phyloP scores from a whole-genome alignment of 495 filamentous ascomycete genomes.

The Cudoniella acicularis region DNA sequence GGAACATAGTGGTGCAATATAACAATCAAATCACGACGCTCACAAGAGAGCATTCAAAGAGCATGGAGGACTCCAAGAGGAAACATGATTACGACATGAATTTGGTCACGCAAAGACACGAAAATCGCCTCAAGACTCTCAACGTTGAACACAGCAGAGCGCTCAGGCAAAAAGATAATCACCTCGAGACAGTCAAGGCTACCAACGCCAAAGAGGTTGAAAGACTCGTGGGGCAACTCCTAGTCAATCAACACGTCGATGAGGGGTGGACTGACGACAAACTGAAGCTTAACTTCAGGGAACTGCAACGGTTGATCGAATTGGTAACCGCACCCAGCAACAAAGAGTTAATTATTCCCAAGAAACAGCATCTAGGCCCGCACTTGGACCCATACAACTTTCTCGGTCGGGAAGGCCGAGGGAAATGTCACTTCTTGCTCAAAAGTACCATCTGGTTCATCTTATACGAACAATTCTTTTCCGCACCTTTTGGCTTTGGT shows the following conservation, averaged over 20 bases:
- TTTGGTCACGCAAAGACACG: neutral
- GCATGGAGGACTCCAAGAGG: no score
- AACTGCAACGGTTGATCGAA: slow-evolving; percentile 24
- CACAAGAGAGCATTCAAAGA: no score
- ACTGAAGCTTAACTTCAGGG: slow-evolving; percentile 26
- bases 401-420: slow-evolving; percentile 16
- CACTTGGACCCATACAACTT: slow-evolving; percentile 21
- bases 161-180: no score
- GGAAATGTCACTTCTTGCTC: slow-evolving; percentile 20
- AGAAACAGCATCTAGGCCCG: neutral
- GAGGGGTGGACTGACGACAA: slow-evolving; percentile 30
- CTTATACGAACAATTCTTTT: slow-evolving; percentile 30
- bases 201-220: neutral
- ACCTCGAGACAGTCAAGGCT: neutral
- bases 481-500: slow-evolving; percentile 30
- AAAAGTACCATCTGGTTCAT: slow-evolving; percentile 26
- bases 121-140: neutral
- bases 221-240: slow-evolving; percentile 25
- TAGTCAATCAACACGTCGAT: slow-evolving; percentile 30
- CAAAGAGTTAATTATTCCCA: slow-evolving; percentile 5
- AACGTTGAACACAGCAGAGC: neutral
- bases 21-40: no score
- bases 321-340: slow-evolving; percentile 19
- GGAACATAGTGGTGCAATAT: no score
- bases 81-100: no score